These are phyloP conservation scores for Otatea glauca DNA, from an alignment of 176 grass and related monocot genomes.

Conservation along the genomic window DNA sequence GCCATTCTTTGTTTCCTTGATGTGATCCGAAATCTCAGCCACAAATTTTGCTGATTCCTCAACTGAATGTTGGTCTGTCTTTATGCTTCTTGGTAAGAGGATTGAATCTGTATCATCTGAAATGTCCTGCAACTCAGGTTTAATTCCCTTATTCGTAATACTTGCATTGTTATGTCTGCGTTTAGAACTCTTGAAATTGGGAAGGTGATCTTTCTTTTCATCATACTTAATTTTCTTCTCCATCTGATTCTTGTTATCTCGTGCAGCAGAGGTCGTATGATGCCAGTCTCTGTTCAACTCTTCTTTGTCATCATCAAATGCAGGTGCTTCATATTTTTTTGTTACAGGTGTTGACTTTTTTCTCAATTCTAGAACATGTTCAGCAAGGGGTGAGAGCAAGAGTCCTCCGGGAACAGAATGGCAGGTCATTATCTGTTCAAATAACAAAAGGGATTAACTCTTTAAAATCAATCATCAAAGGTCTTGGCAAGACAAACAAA, in stretches of 20 bases:
- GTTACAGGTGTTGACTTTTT: slow-evolving; percentile 43
- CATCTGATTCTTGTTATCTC: slow-evolving; percentile 38
- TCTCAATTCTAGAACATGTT: slow-evolving; percentile 46
- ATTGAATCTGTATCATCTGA: slow-evolving; percentile 45
- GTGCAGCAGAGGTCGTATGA: slow-evolving; percentile 24
- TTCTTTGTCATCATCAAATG: slow-evolving; percentile 26
- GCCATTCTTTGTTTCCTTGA: slow-evolving; percentile 48
- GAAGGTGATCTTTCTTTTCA: slow-evolving; percentile 37
- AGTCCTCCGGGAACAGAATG: slow-evolving; percentile 60
- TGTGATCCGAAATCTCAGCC: slow-evolving; percentile 21
- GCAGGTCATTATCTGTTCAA: slow-evolving; percentile 67
- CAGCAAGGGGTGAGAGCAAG: slow-evolving; percentile 64
- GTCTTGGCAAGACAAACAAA: slow-evolving; percentile 5
- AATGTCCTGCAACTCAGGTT: slow-evolving; percentile 33
- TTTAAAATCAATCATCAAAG: slow-evolving; percentile 2
- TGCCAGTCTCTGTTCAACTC: slow-evolving; percentile 6
- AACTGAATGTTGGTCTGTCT: slow-evolving; percentile 39
- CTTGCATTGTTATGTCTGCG: slow-evolving; percentile 27
- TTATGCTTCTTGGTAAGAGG: slow-evolving; percentile 33
- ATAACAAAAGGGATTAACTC: slow-evolving; percentile 37
- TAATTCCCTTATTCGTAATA: slow-evolving; percentile 44
- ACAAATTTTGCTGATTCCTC: slow-evolving; percentile 28
- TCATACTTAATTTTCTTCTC: slow-evolving; percentile 42
- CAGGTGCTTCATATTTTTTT: slow-evolving; percentile 39
- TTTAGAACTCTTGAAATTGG: slow-evolving; percentile 37